Base-by-base conservation (phyloP, 2,329 filamentous ascomycete species). In the Colletotrichum musicola region DNA sequence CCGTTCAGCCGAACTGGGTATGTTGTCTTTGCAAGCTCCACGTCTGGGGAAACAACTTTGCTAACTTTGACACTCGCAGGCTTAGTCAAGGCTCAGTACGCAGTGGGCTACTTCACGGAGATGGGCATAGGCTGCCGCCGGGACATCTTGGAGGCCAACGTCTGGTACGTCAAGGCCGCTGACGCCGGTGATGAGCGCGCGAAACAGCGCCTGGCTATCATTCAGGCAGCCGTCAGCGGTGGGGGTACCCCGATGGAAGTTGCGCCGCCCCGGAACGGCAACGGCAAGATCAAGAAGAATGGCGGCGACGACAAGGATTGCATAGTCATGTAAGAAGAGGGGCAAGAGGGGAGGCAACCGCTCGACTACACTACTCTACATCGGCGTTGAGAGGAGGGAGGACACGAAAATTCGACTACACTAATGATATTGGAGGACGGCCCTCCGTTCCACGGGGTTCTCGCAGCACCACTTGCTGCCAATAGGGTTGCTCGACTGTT, bases 141-240 rank as follows among this genome's bases (percentile, higher is more conserved):
- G 56, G 96, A 99, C 78, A 90, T 95, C n/a, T 87, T 99, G 50
- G 95, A 98, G 79, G 95, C 96, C 73, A 99, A 99, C 76, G 93
- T 97, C 38, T 98, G 95, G 95, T 99, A 99, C 78, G 95, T 99
- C 73, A 93, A 93, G 80, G 96, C 96, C 5, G 95, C 96, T 16
- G 95, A 97, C 73, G 89, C 93, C 57, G 96, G 95, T 54, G 95
- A 98, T 75, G 93, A 96, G 74, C 89, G 94, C 66, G 96, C 96
- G 58, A 95, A 92, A 79, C 92, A 96, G 75, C 89, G 96, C 27
- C 85, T 99, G 61, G 90, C 92, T 20, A 93, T 94, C 47, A 99
- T 99, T 70, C 89, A 92, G 70, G 92, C 93, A 9, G 95, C 96
- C 12, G 92, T 95, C 35, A 88, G 84, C 71, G 87, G 86, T 25